These are phyloP conservation scores for Podila minutissima DNA, from an alignment of 192 early-diverging fungal genomes.

Conservation along the genomic window DNA sequence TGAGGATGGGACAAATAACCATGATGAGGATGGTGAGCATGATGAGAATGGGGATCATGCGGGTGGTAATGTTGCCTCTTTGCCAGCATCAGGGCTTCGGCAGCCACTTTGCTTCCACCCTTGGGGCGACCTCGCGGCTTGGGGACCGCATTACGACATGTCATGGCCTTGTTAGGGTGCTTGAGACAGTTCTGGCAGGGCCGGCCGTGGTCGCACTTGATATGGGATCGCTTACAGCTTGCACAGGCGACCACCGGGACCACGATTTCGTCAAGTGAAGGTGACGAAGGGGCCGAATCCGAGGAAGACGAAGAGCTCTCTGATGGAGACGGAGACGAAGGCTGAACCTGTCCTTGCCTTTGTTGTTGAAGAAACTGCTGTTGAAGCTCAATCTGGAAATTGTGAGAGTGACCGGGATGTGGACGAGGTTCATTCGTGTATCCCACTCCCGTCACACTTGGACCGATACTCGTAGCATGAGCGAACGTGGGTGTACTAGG, in stretches of 20 bases:
- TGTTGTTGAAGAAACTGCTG: slow-evolving; percentile 5
- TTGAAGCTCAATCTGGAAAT: neutral
- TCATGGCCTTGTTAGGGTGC: slow-evolving; percentile 39
- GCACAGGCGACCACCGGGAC: slow-evolving; percentile 32
- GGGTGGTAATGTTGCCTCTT: neutral
- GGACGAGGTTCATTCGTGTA: neutral
- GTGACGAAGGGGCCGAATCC: slow-evolving; percentile 15
- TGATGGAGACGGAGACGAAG: neutral
- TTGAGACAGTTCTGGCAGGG: slow-evolving; percentile 43
- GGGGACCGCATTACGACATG: slow-evolving; percentile 42
- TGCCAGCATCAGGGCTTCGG: slow-evolving; percentile 26
- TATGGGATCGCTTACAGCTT: slow-evolving; percentile 41
- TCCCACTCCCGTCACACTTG: no score
- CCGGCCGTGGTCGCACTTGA: slow-evolving; percentile 44
- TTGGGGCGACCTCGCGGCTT: slow-evolving; percentile 49
- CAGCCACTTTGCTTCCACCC: slow-evolving; percentile 47
- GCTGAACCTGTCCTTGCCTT: slow-evolving; percentile 3
- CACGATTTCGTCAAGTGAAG: neutral
- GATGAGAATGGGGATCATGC: neutral
- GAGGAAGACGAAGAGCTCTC: neutral
- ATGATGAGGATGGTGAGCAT: neutral
- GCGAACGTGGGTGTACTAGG: neutral
- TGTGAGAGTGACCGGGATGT: neutral
- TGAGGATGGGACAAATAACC: neutral
- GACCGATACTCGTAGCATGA: neutral